Evolutionary conservation across 1,139 yeast genomes (phyloP), one percentile per base, ranked within the genome.

Genomic region (Kluyveromyces marxianus): DNA sequence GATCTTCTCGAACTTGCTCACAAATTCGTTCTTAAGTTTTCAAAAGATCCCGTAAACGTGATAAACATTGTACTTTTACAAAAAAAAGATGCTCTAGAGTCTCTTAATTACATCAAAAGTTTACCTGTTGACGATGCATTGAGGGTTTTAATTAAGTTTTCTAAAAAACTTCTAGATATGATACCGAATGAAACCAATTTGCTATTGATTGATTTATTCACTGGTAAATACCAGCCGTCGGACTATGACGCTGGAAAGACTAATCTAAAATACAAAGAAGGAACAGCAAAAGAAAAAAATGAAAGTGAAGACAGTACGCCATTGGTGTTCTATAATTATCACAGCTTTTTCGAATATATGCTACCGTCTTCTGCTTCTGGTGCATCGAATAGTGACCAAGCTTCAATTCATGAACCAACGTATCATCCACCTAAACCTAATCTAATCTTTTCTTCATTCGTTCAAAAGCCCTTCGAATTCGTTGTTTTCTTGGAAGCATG

Each of bases 401-500:
- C 34, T 10, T 32, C 14, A 32, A 32, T 21, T 14, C 3, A 27
- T 24, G 35, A 25, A 4, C 92, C 95, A 1, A 86, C 96, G 0
- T 90, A 90, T 60, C 81, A 84, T 48, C 97, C 97, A 1, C 98
- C 99, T 2, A 76, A 81, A 46, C 97, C 98, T 3, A 76, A 90
- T 45, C 71, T 92, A 37, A 86, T 92, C 2, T 94, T 89, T 60
- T 81, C 95, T 1, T 80, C 95, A 2, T 94, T 92, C 62, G 79
- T 86, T 14, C 79, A 83, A 56, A 88, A 85, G 59, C 89, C 95
- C 0, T 77, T 82, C 58, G 94, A 90, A 58, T 90, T 92, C 72
- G 95, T 90, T 24, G 85, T 87, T n/a, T 90, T 94, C 54, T 67
- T 92, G 47, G 98, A 92, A 60, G 97, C 97, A 0, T 88, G 97